Base-by-base conservation (phyloP, 2,329 filamentous ascomycete genomes). In the Penicillium frequentans region DNA sequence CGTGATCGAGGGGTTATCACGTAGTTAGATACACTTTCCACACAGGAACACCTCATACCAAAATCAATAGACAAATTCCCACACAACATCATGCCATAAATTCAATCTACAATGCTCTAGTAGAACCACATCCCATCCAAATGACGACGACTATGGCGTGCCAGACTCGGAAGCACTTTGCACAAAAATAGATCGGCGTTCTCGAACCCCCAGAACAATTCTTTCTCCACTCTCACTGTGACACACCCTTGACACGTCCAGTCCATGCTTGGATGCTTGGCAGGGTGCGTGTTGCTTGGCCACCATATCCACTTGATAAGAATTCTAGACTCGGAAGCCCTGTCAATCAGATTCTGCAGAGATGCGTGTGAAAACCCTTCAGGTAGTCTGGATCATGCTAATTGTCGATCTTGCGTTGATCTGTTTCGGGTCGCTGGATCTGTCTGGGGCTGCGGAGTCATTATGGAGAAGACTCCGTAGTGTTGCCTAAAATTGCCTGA, bases 201-300 rank as follows among this genome's bases (percentile, higher is more conserved):
- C 56, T 27, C 37, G 56, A 58, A 55, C 52, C 44, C 26, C 55
- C 51, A 46, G 45, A 23, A 33, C 39, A 35, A 6, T 23, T 19
- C n/a, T 10, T 46, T 37, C 42, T 24, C 52, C 59, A 55, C 59
- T 24, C 42, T 37, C 45, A 45, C 23, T 21, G 50, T 61, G 61
- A 63, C 61, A 61, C 59, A 57, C 54, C 55, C 56, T 55, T 61
- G 59, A 63, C 61, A 61, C 61, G 61, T 61, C 50, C 48, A 63
- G 55, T 53, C 52, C 42, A 44, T 55, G 53, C 50, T 44, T 21
- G 39, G 37, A 19, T 42, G 19, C 39, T 42, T 42, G 39, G 39
- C 46, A 49, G 47, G 47, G 21, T 49, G 23, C 47, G 29, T 37
- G 47, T 16, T 49, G 29, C 39, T 42, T 23, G 39, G 39, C 19